Conservation (phyloP, 2,329 filamentous ascomycete species). For the Periconia macrospinosa region DNA sequence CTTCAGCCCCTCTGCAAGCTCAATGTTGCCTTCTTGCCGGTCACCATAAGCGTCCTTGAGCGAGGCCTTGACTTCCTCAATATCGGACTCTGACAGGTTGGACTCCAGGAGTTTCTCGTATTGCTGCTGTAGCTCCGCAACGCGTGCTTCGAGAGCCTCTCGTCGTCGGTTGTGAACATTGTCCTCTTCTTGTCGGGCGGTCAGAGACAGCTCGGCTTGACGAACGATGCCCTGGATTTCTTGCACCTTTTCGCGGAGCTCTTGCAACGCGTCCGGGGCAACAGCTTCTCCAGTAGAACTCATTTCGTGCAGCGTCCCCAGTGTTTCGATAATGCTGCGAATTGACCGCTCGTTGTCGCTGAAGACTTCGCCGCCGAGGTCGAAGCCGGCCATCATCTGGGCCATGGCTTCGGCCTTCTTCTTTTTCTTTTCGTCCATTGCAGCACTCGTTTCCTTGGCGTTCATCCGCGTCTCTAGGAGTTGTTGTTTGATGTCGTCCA, state of each 20-base stretch:
- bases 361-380: conserved; percentile 88
- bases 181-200: conserved; percentile 66
- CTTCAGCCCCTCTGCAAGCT: conserved; percentile 76
- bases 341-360: conserved; percentile 90
- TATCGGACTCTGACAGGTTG: conserved; percentile 76
- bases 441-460: conserved; percentile 87
- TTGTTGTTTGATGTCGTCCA: conserved; percentile 96
- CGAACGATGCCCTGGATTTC: conserved; percentile 91
- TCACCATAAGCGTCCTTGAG: conserved; percentile 76
- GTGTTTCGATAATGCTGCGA: conserved; percentile 77
- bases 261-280: conserved; percentile 76
- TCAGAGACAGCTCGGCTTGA: conserved; percentile 86
- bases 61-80: conserved; percentile 79
- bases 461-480: conserved; percentile 95
- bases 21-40: conserved; percentile 71
- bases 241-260: conserved; percentile 75
- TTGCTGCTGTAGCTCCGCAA: conserved; percentile 74
- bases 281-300: conserved; percentile 77
- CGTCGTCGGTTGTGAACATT: conserved; percentile 66
- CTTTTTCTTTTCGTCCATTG: conserved; percentile 95
- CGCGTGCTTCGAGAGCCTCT: conserved; percentile 74
- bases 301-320: conserved; percentile 77
- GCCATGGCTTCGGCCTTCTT: conserved; percentile 99
- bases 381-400: conserved; percentile 99
- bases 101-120: conserved; percentile 81